Base-by-base conservation (phyloP, 2,329 filamentous ascomycete species). In the Periglandula ipomoeae region DNA sequence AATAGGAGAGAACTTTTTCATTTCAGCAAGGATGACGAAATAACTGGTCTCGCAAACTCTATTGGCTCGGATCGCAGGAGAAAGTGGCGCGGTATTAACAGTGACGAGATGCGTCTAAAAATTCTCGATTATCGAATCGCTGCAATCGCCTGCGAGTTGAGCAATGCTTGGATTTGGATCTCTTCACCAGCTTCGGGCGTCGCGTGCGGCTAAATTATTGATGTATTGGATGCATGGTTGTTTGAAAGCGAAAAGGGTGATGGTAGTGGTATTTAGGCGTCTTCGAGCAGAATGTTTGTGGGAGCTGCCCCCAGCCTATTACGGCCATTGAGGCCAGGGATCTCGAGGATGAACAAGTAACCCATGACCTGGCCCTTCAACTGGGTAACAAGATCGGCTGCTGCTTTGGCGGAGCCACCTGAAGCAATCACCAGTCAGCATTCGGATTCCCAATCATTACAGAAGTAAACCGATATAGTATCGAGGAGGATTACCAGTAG, bases 291-390 rank as follows among this genome's bases (percentile, higher is more conserved):
- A 39, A 91, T 95, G 65, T 86, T 80, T 46, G 90, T 84, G 10
- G 89, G 89, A 43, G 70, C 68, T 49, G 84, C 84, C 58, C 84
- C 81, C 58, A 98, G 85, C 78, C 95, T 93, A 54, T 89, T 85
- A 59, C 89, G 82, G 58, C 93, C 93, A 65, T 95, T 88, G 58
- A 98, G 81, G 70, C 93, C 91, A 59, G 89, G 85, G 55, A 98
- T 85, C 70, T 97, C 91, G 65, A 97, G 86, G 61, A 98, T 87
- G 75, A 98, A 98, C 54, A 96, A 73, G 70, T 87, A 97, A 59
- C 89, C 91, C 51, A 95, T 70, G 42, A 97, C 75, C n/a, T 81
- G 75, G 56, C 90, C 93, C 57, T 89, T 89, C 56, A 94, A 81
- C 69, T 94, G 82, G 66, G 83, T 77, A 59, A 97, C 87, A 51